Percentiles rank a stretch among this genome's conserved stretches.
phyloP scores from a whole-genome alignment of 2,329 filamentous ascomycete genomes.

The Paraconiothyrium brasiliense region DNA sequence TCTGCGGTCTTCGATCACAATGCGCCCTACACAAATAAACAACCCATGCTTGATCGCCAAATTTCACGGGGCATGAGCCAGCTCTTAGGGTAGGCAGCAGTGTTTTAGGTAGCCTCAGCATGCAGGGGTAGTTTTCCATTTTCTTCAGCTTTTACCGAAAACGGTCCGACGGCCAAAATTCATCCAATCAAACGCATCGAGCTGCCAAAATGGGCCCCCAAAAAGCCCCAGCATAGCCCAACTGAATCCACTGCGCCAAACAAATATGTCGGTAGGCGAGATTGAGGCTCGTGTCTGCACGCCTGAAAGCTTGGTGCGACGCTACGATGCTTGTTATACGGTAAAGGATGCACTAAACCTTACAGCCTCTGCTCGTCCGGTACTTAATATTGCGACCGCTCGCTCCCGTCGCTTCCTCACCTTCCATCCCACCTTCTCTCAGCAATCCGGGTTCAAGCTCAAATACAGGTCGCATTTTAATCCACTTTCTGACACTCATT shows the following conservation, averaged over 20 bases:
- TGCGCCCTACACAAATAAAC: not conserved
- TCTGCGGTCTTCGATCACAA: not conserved
- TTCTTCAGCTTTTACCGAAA: not conserved
- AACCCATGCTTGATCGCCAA: not conserved
- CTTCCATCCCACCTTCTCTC: not conserved
- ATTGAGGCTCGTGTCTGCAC: conserved; percentile 7
- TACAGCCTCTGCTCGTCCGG: not conserved
- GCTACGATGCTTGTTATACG: conserved; percentile 5
- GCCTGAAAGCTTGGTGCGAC: conserved; percentile 4
- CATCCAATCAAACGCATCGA: not conserved
- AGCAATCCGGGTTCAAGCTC: not conserved
- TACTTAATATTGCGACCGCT: not conserved
- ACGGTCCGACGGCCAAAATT: not conserved
- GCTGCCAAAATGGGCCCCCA: not conserved
- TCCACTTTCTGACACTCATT: not conserved
- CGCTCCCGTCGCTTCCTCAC: not conserved
- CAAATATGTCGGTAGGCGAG: not conserved
- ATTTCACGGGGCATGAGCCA: not conserved
- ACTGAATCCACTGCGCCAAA: not conserved
- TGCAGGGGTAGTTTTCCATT: not conserved
- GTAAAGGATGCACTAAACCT: not conserved
- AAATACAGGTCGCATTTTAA: not conserved
- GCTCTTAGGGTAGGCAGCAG: not conserved
- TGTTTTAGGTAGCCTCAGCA: not conserved
- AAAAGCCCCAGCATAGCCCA: not conserved